Base-by-base conservation (phyloP, 257 asterid genomes). In the Cruciata laevipes region DNA sequence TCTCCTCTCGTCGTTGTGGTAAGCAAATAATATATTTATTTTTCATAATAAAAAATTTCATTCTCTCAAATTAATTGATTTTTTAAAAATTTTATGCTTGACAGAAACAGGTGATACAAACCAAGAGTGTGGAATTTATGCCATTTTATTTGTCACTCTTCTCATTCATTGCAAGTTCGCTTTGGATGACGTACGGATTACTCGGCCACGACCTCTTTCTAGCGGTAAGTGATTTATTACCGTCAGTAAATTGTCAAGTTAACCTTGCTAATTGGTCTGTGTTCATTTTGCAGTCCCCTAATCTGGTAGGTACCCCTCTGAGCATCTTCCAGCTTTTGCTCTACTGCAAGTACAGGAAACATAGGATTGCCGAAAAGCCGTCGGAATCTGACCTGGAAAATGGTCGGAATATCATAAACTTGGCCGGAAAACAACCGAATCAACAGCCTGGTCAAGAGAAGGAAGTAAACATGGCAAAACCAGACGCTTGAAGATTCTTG, bases 111-210 rank as follows among this genome's bases (percentile, higher is more conserved):
- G 97, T 90, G 78, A 81, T 88, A 61, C 66, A 69, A 71, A 86
- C 92, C 7, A 86, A 84, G 80, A 90, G 96, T 68, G 97, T 88
- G 75, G 90, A 90, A 58, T 88, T 78, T 70, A 88, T 90, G 97
- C 97, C 97, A 23, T 90, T 90, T 81, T 77, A 79, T 81, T 73
- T 88, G 86, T 90, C 97, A 7, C 71, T 90, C 13, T 90, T 86
- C 87, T 84, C 96, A 3, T 90, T 88, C 65, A 83, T 90, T 31
- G 76, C 95, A 11, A 90, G 96, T 51, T 78, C 87, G 1, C 78
- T 88, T 0, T 86, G 97, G 97, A 79, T 90, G 95, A 79, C 91
- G 0, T 88, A 86, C 55, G 97, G 96, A 32, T 67, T 90, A 16
- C 80, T 90, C 0, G 78, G 95, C 78, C 96, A 76, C 32, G 96